phyloP scores from a whole-genome alignment of 805 yeast species.

The Isabelozyma rhagii region DNA sequence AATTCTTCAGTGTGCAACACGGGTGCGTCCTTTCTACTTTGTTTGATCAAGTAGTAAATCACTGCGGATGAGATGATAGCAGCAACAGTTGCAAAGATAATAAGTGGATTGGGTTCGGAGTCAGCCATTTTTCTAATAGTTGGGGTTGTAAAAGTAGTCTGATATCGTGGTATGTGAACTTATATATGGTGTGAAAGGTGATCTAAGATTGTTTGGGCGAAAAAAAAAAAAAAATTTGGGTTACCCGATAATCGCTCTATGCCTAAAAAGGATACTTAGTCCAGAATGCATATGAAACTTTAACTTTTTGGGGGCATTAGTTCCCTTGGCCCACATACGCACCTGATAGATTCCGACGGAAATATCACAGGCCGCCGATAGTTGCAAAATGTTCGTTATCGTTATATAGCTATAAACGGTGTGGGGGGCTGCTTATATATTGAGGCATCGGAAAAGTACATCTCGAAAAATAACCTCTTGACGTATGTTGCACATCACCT shows the following conservation, averaged over 20 bases:
- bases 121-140: conserved; percentile 11
- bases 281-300: neutral
- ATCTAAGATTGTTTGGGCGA: too few species aligned
- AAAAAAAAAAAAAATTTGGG: neutral
- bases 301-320: neutral
- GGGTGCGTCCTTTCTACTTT: conserved; percentile 37
- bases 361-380: too few species aligned
- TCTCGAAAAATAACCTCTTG: neutral
- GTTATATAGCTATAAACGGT: neutral
- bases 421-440: too few species aligned
- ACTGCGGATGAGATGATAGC: conserved; percentile 32
- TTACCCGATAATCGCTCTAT: neutral
- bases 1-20: conserved; percentile 66
- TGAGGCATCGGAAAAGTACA: too few species aligned
- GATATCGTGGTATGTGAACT: too few species aligned
- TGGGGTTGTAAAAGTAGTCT: too few species aligned
- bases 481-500: too few species aligned
- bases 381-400: neutral
- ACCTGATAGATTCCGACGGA: too few species aligned
- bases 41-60: conserved; percentile 30
- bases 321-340: neutral
- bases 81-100: conserved; percentile 38
- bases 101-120: conserved; percentile 37
- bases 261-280: neutral
- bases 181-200: too few species aligned